Evolutionary conservation across 2,329 filamentous ascomycete genomes (phyloP).

Genomic region (Aspergillus sojae): DNA sequence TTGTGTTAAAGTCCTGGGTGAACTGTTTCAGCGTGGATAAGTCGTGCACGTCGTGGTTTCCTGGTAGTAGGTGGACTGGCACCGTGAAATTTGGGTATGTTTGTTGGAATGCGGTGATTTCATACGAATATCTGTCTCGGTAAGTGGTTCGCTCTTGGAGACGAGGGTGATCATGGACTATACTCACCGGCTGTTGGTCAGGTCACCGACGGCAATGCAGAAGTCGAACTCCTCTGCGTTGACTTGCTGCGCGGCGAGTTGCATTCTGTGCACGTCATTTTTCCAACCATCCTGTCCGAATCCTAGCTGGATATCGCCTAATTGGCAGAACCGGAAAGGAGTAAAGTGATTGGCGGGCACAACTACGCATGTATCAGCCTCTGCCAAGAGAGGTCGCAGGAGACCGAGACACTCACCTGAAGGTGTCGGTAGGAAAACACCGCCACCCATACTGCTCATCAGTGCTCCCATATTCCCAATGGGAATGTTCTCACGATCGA

Average conservation of each 20-base stretch:
- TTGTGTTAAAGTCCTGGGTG: not conserved
- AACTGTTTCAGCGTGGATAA: not conserved
- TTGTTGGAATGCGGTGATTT: not conserved
- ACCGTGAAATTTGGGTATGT: not conserved
- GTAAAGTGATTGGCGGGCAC: not conserved
- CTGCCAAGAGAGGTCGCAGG: not conserved
- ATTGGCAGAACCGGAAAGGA: not conserved
- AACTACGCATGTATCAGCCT: not conserved
- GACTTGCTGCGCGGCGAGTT: slow-evolving; percentile 7
- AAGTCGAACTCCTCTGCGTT: not conserved
- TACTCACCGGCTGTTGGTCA: not conserved
- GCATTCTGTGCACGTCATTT: slow-evolving; percentile 7
- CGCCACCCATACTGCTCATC: not conserved
- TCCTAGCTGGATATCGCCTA: slow-evolving; percentile 10
- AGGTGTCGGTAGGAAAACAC: not conserved
- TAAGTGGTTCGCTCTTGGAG: not conserved
- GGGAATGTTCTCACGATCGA: not conserved
- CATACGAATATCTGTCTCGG: not conserved
- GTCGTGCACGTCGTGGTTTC: not conserved
- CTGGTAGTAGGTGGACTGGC: not conserved
- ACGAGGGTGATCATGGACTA: not conserved
- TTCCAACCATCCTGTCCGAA: slow-evolving; percentile 6
- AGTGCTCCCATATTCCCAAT: not conserved
- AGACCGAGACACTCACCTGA: not conserved
- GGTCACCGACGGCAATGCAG: not conserved